phyloP scores from a whole-genome alignment of 1,139 yeast genomes.

The Tardiomyces depauwii region DNA sequence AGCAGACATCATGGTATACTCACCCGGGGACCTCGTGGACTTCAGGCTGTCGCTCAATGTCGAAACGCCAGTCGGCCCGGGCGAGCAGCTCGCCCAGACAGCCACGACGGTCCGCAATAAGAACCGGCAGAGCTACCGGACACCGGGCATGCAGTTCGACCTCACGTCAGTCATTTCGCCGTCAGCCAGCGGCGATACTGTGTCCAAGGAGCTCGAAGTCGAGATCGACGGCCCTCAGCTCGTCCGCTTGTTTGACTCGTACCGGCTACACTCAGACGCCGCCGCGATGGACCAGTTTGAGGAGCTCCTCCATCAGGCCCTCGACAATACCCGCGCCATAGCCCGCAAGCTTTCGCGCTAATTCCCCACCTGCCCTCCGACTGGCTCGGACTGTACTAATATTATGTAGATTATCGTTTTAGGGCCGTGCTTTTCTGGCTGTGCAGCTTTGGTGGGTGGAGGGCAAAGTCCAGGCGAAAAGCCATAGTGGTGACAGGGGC shows the following conservation, averaged over 20 bases:
- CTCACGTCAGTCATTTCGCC: conserved; percentile 22
- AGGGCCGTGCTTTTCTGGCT: too few species aligned
- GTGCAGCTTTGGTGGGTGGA: too few species aligned
- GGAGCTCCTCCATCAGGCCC: conserved; percentile 22
- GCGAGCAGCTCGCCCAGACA: conserved; percentile 2
- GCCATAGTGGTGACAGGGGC: too few species aligned
- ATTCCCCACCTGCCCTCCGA: background rate
- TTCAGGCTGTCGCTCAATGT: conserved; percentile 62
- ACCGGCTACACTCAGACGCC: conserved; percentile 14
- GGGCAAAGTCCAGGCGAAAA: too few species aligned
- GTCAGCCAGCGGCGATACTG: conserved; percentile 6
- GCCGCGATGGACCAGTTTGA: conserved; percentile 25
- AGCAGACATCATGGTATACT: conserved; percentile 56
- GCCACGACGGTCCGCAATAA: conserved; percentile 40
- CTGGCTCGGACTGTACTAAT: background rate
- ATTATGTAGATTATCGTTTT: too few species aligned
- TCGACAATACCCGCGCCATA: conserved; percentile 18
- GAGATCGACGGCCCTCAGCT: conserved; percentile 63
- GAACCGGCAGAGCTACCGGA: conserved; percentile 29
- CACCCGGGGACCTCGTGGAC: conserved; percentile 73
- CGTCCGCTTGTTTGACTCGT: conserved; percentile 45
- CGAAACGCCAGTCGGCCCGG: conserved; percentile 44
- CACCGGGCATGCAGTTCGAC: conserved; percentile 23
- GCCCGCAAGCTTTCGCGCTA: conserved; percentile 3
- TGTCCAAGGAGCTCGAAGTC: conserved; percentile 29